These are phyloP conservation scores for Penstemon barbatus DNA, from an alignment of 257 asterid species.

Conservation along the genomic window DNA sequence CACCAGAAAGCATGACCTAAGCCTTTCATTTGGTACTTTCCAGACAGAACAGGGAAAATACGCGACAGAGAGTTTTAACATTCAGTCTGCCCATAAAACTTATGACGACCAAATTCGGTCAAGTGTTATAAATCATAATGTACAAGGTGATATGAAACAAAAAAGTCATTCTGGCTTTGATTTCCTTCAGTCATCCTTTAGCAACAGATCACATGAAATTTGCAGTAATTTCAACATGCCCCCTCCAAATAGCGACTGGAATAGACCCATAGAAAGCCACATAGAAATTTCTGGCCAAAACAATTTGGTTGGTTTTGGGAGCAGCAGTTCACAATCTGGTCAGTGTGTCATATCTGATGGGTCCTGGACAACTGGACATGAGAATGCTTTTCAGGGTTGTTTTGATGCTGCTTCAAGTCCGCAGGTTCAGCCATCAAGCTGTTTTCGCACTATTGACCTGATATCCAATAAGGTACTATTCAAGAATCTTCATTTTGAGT, in stretches of 20 bases:
- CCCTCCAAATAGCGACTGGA: conserved; percentile 44
- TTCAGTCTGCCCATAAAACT: conserved; percentile 40
- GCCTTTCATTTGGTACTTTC: conserved; percentile 52
- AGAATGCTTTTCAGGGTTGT: conserved; percentile 46
- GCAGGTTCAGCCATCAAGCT: conserved; percentile 46
- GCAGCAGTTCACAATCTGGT: conserved; percentile 40
- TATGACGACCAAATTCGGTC: conserved; percentile 34
- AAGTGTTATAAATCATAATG: conserved; percentile 22
- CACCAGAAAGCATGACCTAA: conserved; percentile 49
- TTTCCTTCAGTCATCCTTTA: conserved; percentile 44
- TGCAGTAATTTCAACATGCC: conserved; percentile 39
- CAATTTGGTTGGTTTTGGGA: conserved; percentile 46
- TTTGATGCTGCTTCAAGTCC: conserved; percentile 41
- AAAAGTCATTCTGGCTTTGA: conserved; percentile 43
- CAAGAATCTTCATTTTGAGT: conserved; percentile 19
- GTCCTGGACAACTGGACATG: conserved; percentile 56
- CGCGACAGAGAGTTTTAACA: conserved; percentile 36
- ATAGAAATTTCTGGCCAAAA: conserved; percentile 50
- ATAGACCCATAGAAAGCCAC: conserved; percentile 36
- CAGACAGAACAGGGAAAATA: conserved; percentile 31
- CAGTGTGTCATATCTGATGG: conserved; percentile 42
- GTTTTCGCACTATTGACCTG: conserved; percentile 49
- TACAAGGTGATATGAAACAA: conserved; percentile 40
- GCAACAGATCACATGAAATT: conserved; percentile 35
- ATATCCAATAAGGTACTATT: conserved; percentile 59